Evolutionary conservation across 805 yeast species (phyloP), one percentile per base, ranked within the genome.

Genomic region (Saccharomycopsis synnaedendra): DNA sequence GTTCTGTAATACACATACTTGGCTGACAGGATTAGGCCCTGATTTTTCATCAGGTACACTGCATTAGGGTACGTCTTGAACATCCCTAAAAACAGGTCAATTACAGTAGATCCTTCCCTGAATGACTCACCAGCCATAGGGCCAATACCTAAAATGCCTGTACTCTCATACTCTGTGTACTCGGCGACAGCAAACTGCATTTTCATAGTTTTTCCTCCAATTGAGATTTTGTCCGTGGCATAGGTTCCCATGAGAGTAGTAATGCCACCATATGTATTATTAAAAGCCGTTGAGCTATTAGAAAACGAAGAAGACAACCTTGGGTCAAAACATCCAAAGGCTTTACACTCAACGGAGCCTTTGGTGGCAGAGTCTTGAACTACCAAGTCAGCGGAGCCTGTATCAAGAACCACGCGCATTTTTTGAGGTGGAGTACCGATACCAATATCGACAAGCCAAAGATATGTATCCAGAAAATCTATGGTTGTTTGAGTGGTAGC

Each of bases 141-240:
- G 19, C 41, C 41, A n/a, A 39, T 27, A 8, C 41, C 41, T 9
- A 39, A 39, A n/a, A 39, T n/a, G 19, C 41, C 41, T n/a, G 11
- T 39, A n/a, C 29, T 27, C 3, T n/a, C 9, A 8, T 8, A n/a
- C 29, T 9, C 56, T 29, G 28, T 31, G 10, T 11, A 31, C 8
- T 28, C 27, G 8, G 41, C 49, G 28, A 34, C 31, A 28, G 35
- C 46, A 29, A 46, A 46, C 32, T 36, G 27, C 11, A 42, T 11
- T 19, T 46, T 42, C 5, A 46, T 36, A 7, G 48, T 43, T 11
- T 30, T 39, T 5, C 56, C 51, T 10, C 49, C 53, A 37, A 50
- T 69, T 36, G 67, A 64, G 57, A 87, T 96, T 40, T 68, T 63
- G 11, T 85, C 48, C 93, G 75, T 29, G 9, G 41, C 49, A 29